These are phyloP conservation scores for Paradendryphiella salina DNA, from an alignment of 2,329 filamentous ascomycete species.

Conservation along the genomic window DNA sequence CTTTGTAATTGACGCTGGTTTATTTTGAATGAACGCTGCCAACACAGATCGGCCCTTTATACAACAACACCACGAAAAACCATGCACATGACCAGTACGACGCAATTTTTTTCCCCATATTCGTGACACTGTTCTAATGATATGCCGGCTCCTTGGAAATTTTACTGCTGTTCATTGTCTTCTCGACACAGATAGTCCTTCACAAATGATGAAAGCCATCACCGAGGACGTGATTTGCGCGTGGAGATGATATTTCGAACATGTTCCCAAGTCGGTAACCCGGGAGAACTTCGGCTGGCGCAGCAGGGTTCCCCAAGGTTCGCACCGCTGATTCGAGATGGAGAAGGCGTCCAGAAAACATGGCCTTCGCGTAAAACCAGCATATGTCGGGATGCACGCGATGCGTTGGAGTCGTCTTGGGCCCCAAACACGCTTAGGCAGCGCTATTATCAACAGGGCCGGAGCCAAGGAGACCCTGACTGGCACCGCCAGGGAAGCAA, in stretches of 20 bases:
- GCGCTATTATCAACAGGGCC: constrained; percentile 8
- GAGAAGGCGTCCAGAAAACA: neutral
- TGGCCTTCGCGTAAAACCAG: constrained; percentile 1
- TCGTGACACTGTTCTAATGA: too few relatives aligned
- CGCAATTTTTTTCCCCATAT: too few relatives aligned
- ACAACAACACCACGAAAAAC: too few relatives aligned
- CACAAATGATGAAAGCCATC: too few relatives aligned
- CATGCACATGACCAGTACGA: too few relatives aligned
- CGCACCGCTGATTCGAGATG: neutral
- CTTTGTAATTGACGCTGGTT: neutral
- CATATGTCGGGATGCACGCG: constrained; percentile 6
- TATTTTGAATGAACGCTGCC: too few relatives aligned
- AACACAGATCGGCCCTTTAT: too few relatives aligned
- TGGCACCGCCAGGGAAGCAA: neutral
- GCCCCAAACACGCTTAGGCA: constrained; percentile 10
- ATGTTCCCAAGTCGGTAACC: neutral
- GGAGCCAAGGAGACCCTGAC: constrained; percentile 16
- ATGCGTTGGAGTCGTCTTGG: neutral
- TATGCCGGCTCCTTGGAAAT: too few relatives aligned
- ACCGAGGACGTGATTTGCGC: neutral
- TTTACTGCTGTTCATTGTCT: too few relatives aligned
- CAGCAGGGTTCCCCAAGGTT: neutral
- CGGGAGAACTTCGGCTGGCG: neutral
- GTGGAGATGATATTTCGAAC: neutral
- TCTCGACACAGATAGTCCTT: too few relatives aligned